A percentile compares a stretch with the other conserved stretches of the same genome.
Evolutionary conservation across 148 eudicot species (phyloP).

Genomic region (Tetragonia tetragonoides): DNA sequence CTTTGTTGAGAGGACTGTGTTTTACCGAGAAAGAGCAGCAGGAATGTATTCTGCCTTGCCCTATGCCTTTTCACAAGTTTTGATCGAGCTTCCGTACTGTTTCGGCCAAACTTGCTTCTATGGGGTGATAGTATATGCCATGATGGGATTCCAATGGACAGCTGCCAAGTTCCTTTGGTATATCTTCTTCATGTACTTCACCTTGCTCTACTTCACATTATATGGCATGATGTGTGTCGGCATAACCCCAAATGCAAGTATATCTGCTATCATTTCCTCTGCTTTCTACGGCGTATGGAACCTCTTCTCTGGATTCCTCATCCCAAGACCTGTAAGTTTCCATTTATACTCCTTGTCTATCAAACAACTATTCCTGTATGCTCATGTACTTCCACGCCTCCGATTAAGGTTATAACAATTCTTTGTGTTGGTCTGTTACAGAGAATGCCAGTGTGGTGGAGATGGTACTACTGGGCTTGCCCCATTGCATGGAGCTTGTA

Average conservation of each 20-base stretch:
- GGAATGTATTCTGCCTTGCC: constrained; percentile 75
- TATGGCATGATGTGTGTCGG: constrained; percentile 77
- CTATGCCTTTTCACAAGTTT: constrained; percentile 62
- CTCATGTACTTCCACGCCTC: no score
- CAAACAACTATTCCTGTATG: no score
- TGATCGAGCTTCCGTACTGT: constrained; percentile 62
- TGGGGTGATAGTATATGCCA: constrained; percentile 48
- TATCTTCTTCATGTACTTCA: constrained; percentile 62
- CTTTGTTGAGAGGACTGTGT: constrained; percentile 61
- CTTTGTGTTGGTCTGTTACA: constrained; percentile 21
- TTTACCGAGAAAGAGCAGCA: constrained; percentile 67
- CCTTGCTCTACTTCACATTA: constrained; percentile 60
- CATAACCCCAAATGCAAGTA: constrained; percentile 53
- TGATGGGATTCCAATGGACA: constrained; percentile 68
- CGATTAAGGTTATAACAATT: no score
- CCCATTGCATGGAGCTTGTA: constrained; percentile 64
- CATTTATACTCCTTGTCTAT: background rate
- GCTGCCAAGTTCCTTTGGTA: constrained; percentile 54
- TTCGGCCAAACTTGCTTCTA: constrained; percentile 48
- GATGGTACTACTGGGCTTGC: constrained; percentile 60
- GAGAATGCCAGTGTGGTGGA: constrained; percentile 78
- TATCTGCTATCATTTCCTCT: constrained; percentile 58
- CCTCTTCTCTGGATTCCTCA: constrained; percentile 43
- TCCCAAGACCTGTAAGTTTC: constrained; percentile 45
- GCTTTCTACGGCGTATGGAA: constrained; percentile 55